Base-by-base conservation (phyloP, 2,329 filamentous ascomycete genomes). In the Akanthomyces dipterigenus region DNA sequence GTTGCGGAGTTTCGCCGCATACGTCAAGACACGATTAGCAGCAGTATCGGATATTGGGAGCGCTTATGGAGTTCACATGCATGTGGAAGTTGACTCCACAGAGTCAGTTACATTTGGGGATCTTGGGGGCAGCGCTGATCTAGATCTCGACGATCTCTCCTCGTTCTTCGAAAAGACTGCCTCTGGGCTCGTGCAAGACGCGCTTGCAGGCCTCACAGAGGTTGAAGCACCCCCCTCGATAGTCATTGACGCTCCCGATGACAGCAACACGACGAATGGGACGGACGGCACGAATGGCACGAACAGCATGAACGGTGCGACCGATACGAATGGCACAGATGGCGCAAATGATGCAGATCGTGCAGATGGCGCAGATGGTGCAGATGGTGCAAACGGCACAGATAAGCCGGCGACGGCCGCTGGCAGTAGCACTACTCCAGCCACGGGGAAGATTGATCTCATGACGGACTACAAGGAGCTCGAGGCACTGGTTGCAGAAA, bases 141-240 rank as follows among this genome's bases (percentile, higher is more conserved):
- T 76, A 5, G 75, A 78, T 59, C 63, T 76, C 62, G 75, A 76
- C 50, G 75, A 78, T 38, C 66, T 77, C 5, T 76, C 74, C 16
- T 76, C 76, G 1, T 75, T 78, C 61, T 74, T 78, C 54, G 75
- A 78, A 59, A 76, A 74, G 65, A 75, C 74, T 1, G 73, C 76
- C 6, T 76, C 74, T 1, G 74, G 73, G 14, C 69, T 78, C 2
- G 75, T 77, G 12, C 72, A 77, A 45, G 70, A 76, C 62, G 74
- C 73, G 26, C 65, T 78, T 49, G 75, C 76, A 38, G 73, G 72
- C 24, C 65, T 76, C 54, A 68, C 70, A 5, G 71, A 75, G 22
- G 70, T 70, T 12, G 66, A 68, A 7, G 58, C 60, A 3, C 16
- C 50, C 24, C 42, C 62, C 3, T 56, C 54, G 2, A 62, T 62